Conservation (phyloP, 2,329 filamentous ascomycete genomes). For the Rachicladosporium sp. region DNA sequence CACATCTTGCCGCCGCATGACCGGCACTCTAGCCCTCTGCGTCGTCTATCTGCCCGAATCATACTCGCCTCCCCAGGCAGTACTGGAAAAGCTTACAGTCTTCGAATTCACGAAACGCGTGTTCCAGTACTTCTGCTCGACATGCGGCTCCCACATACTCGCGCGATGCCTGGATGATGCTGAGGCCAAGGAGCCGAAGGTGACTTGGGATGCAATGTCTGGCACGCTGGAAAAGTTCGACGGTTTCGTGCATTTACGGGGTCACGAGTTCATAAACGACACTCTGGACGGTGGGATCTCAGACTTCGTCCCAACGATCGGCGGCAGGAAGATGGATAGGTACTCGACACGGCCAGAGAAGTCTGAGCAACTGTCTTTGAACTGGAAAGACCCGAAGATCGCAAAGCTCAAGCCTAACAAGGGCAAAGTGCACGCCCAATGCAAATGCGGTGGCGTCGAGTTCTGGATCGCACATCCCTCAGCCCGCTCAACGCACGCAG, state of each 20-base stretch:
- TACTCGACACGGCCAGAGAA: conserved; percentile 14
- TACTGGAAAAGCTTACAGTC: conserved; percentile 25
- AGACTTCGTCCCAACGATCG: conserved; percentile 19
- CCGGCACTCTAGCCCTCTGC: conserved; percentile 35
- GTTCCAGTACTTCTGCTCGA: conserved; percentile 38
- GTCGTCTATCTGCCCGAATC: conserved; percentile 29
- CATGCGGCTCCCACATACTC: conserved; percentile 35
- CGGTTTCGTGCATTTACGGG: conserved; percentile 17
- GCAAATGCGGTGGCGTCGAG: conserved; percentile 43
- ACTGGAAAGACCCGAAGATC: conserved; percentile 9
- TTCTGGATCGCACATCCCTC: conserved; percentile 48
- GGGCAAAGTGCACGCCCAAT: conserved; percentile 32
- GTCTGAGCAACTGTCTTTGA: conserved; percentile 11
- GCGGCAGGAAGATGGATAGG: conserved; percentile 14
- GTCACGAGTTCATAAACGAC: conserved; percentile 22
- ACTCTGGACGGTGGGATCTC: conserved; percentile 28
- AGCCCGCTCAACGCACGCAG: conserved; percentile 30
- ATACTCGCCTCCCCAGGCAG: conserved; percentile 16
- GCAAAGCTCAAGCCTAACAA: neutral
- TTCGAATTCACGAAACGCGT: conserved; percentile 33
- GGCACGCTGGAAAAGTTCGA: conserved; percentile 24
- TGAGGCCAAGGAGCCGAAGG: conserved; percentile 10
- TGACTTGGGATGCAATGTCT: conserved; percentile 17
- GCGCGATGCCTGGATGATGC: conserved; percentile 9
- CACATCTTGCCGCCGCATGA: conserved; percentile 35